Conservation (phyloP, 345 rosid species). For the Nasturtium officinale region DNA sequence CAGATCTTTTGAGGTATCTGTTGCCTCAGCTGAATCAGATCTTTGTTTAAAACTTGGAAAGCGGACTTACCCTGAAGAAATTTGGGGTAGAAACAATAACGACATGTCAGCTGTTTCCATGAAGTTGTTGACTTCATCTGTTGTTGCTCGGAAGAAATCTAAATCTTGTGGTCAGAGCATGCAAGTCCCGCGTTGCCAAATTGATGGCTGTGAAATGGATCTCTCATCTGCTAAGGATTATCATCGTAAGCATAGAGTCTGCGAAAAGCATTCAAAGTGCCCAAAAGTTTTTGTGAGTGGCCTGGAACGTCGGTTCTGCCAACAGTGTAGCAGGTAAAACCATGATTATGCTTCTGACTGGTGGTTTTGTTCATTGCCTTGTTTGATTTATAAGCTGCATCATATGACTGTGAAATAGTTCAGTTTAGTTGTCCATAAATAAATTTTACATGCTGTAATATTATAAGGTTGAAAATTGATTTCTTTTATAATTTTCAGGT, state of each 20-base stretch:
- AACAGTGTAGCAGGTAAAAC: slow-evolving; percentile 87
- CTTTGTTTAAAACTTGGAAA: slow-evolving; percentile 45
- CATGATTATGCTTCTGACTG: slow-evolving; percentile 2
- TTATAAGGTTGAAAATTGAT: not conserved
- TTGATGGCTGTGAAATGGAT: slow-evolving; percentile 67
- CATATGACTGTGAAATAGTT: not conserved
- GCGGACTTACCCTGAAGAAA: slow-evolving; percentile 65
- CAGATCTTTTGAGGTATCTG: slow-evolving; percentile 19
- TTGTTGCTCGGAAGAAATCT: slow-evolving; percentile 61
- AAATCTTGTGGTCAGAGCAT: slow-evolving; percentile 55
- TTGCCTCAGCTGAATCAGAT: slow-evolving; percentile 37
- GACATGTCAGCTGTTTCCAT: slow-evolving; percentile 49
- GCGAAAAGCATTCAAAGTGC: slow-evolving; percentile 79
- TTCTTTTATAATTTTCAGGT: slow-evolving; percentile 50
- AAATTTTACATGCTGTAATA: not conserved
- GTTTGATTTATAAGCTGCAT: not conserved
- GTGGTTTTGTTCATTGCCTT: not conserved
- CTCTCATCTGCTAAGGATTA: slow-evolving; percentile 68
- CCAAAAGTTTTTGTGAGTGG: slow-evolving; percentile 69
- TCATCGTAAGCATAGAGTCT: slow-evolving; percentile 78
- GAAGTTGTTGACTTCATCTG: slow-evolving; percentile 45
- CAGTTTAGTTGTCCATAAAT: not conserved
- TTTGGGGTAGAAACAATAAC: slow-evolving; percentile 52
- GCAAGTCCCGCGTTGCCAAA: slow-evolving; percentile 69
- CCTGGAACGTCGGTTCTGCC: slow-evolving; percentile 79